These are phyloP conservation scores for Fusarium redolens DNA, from an alignment of 2,329 filamentous ascomycete genomes.

Conservation along the genomic window DNA sequence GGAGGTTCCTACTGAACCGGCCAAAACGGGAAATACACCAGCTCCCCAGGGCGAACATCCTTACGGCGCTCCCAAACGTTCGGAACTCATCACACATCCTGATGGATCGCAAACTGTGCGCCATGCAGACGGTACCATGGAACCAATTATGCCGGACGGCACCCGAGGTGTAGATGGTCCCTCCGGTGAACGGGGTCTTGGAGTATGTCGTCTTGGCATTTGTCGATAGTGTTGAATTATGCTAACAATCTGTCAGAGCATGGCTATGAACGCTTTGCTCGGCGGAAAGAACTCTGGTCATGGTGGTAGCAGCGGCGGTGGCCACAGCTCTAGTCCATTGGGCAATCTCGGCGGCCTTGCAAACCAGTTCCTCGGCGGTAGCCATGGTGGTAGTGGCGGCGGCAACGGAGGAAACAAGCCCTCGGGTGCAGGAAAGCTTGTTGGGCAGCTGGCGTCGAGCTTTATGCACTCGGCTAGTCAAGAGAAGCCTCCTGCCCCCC, in stretches of 20 bases:
- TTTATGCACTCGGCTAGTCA: slow-evolving; percentile 61
- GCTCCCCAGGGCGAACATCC: slow-evolving; percentile 68
- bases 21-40: slow-evolving; percentile 70
- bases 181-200: slow-evolving; percentile 70
- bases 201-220: slow-evolving; percentile 62
- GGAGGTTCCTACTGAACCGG: slow-evolving; percentile 76
- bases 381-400: slow-evolving; percentile 34
- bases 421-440: slow-evolving; percentile 62
- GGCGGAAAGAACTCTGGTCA: slow-evolving; percentile 55
- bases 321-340: slow-evolving; percentile 53
- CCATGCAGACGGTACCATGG: slow-evolving; percentile 70
- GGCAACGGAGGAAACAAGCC: slow-evolving; percentile 52
- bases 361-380: slow-evolving; percentile 59
- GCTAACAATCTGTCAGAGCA: slow-evolving; percentile 52
- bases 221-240: slow-evolving; percentile 8
- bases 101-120: slow-evolving; percentile 72
- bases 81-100: slow-evolving; percentile 69
- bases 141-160: slow-evolving; percentile 66
- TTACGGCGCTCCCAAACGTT: slow-evolving; percentile 67
- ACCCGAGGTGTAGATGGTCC: slow-evolving; percentile 63
- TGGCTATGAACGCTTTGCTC: slow-evolving; percentile 70
- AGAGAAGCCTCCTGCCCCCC: slow-evolving; percentile 58
- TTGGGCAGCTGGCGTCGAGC: slow-evolving; percentile 67
- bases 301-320: slow-evolving; percentile 44
- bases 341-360: slow-evolving; percentile 58